Conservation (phyloP, 805 yeast species). For the Ogataea parapolymorpha region DNA sequence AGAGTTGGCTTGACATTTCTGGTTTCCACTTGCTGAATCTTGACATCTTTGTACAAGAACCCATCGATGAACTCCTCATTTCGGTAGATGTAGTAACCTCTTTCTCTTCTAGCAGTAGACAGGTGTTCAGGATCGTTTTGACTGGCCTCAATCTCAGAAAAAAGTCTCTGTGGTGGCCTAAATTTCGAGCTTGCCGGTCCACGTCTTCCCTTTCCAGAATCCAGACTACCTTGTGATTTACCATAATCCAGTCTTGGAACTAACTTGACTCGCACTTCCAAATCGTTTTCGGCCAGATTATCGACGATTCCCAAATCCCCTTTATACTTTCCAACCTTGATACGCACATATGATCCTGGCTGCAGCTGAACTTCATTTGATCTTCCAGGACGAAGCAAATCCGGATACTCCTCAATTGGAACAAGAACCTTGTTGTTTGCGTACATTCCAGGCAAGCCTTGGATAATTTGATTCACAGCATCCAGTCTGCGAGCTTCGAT, state of each 20-base stretch:
- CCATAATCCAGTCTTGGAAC: constrained; percentile 96
- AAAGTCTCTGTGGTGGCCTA: constrained; percentile 82
- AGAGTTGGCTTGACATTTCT: constrained; percentile 78
- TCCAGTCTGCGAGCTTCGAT: constrained; percentile 92
- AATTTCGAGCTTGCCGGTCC: constrained; percentile 53
- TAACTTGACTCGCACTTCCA: constrained; percentile 89
- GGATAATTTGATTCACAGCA: constrained; percentile 83
- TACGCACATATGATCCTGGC: constrained; percentile 90
- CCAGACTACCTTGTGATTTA: constrained; percentile 37
- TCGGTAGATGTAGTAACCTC: constrained; percentile 64
- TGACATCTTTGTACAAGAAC: constrained; percentile 80
- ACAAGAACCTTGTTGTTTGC: constrained; percentile 70
- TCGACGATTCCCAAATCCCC: constrained; percentile 93
- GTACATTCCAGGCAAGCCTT: constrained; percentile 87
- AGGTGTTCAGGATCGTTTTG: constrained; percentile 75
- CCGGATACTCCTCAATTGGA: constrained; percentile 94
- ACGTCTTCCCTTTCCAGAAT: constrained; percentile 35
- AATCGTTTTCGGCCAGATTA: constrained; percentile 88
- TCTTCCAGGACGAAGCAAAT: constrained; percentile 83
- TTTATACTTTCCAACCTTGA: constrained; percentile 86
- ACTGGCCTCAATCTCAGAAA: constrained; percentile 85
- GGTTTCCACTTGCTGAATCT: constrained; percentile 75
- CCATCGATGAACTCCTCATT: constrained; percentile 92
- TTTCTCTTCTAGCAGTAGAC: constrained; percentile 56
- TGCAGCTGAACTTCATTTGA: constrained; percentile 82